Conservation (phyloP, 164 flowering plant genomes). For the Malania oleifera region DNA sequence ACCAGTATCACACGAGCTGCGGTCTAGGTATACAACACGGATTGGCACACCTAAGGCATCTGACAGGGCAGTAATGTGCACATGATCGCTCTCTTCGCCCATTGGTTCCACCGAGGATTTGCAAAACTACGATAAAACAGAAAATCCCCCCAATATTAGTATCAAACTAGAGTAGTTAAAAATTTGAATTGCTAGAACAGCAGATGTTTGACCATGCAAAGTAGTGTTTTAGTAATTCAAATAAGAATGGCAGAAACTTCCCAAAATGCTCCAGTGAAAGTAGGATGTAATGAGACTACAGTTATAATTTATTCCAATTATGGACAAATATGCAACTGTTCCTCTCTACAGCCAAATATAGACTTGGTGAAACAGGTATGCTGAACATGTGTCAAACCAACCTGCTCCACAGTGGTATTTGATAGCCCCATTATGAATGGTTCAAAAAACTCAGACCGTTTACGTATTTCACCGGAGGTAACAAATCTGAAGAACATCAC, state of each 20-base stretch:
- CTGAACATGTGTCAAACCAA: constrained; percentile 20
- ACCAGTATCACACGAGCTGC: constrained; percentile 69
- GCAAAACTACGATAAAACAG: constrained; percentile 61
- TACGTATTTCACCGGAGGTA: constrained; percentile 85
- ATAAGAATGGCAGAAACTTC: no score
- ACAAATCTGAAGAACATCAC: constrained; percentile 99
- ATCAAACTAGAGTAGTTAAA: no score
- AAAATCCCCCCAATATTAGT: no score
- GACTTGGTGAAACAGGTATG: no score
- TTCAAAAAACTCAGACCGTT: constrained; percentile 83
- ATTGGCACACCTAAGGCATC: constrained; percentile 93
- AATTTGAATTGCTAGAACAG: no score
- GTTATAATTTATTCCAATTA: no score
- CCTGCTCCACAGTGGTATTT: constrained; percentile 85
- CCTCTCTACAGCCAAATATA: no score
- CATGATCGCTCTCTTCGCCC: constrained; percentile 99
- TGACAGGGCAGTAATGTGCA: constrained; percentile 87
- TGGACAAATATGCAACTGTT: no score
- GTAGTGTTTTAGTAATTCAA: no score
- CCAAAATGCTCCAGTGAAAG: no score
- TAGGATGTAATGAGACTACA: no score
- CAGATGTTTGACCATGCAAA: no score
- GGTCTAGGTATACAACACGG: constrained; percentile 94
- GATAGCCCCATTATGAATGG: constrained; percentile 87
- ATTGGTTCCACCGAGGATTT: constrained; percentile 94